phyloP scores from a whole-genome alignment of 306 rosid species.

The Medicago truncatula region MtrunA17r5.0-ANR NC_053045.1:40196501-40197000 shows the following conservation, averaged over 20 bases:
- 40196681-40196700: not conserved
- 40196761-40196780: not conserved
- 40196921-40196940: slow-evolving; percentile 65
- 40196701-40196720: not conserved
- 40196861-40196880: slow-evolving; percentile 80
- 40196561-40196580: too few relatives aligned
- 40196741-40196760: not conserved
- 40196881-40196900: slow-evolving; percentile 79
- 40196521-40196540: too few relatives aligned
- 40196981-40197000: slow-evolving; percentile 72
- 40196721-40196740: not conserved
- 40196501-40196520: too few relatives aligned
- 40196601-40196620: not conserved
- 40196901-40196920: slow-evolving; percentile 77
- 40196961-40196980: slow-evolving; percentile 63
- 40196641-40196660: not conserved
- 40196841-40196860: slow-evolving; percentile 55
- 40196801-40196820: slow-evolving; percentile 53
- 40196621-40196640: not conserved
- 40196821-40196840: slow-evolving; percentile 59
- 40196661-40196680: not conserved
- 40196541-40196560: too few relatives aligned
- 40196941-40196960: slow-evolving; percentile 77
- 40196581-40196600: too few relatives aligned
- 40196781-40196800: slow-evolving; percentile 40